These are phyloP conservation scores for Ogataea henricii DNA, from an alignment of 805 yeast species.

Conservation along the genomic window DNA sequence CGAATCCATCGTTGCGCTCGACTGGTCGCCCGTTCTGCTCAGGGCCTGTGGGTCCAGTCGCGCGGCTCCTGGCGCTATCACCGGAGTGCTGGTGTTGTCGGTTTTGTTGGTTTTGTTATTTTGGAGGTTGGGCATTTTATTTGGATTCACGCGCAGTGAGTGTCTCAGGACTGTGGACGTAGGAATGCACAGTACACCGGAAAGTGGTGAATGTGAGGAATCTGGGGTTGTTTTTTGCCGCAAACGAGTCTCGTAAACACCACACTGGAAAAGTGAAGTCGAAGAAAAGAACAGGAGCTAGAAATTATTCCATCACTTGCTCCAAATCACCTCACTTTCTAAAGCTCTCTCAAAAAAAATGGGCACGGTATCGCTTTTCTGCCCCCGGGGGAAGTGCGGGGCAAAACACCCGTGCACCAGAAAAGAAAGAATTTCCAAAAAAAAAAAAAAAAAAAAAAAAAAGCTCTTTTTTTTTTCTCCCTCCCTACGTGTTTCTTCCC, in stretches of 20 bases:
- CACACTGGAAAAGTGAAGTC: no score
- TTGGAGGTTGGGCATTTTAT: not conserved
- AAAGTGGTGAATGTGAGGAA: no score
- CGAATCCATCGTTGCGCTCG: constrained; percentile 2
- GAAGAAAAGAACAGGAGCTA: no score
- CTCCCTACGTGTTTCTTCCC: not conserved
- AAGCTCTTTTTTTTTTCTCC: not conserved
- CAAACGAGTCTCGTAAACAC: no score
- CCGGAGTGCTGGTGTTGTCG: not conserved
- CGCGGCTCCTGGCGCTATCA: not conserved
- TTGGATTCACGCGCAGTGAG: not conserved
- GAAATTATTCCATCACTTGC: no score
- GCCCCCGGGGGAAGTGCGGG: not conserved
- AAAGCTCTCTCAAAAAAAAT: not conserved
- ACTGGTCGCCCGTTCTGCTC: not conserved
- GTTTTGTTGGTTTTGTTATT: not conserved
- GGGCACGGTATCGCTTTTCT: not conserved
- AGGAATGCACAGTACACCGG: not conserved
- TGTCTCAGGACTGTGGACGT: no score
- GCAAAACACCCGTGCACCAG: constrained; percentile 1
- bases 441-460: no score
- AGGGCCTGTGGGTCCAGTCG: not conserved
- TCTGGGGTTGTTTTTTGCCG: no score
- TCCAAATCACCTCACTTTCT: not conserved
- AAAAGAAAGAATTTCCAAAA: no score